Evolutionary conservation across 768 basidiomycete species (phyloP), one percentile per base, ranked within the genome.

Genomic region (Suillus lakei): DNA sequence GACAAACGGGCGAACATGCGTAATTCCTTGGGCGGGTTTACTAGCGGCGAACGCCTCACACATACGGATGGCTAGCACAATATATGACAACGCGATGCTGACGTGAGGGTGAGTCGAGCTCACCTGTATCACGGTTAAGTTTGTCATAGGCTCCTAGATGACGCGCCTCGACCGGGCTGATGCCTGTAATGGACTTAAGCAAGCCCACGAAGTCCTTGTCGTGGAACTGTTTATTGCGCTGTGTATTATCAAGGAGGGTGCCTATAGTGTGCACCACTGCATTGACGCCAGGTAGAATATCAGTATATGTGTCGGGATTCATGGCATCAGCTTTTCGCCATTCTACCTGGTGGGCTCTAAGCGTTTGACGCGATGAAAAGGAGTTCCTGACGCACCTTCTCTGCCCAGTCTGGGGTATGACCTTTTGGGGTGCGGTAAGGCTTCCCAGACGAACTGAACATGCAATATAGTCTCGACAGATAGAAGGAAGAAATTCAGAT

Each of bases 201-300:
- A 56, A 56, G 34, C 55, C 55, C 7, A 56, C 55, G 4, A 36
- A 56, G 34, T 56, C 55, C 55, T 56, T 56, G 15, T 56, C n/a
- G 15, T 56, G 34, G n/a, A 56, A 56, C 34, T 23, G 55, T 36
- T 36, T 56, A 54, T 54, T 54, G 21, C 53, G 55, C 23, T 36
- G 55, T 23, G 34, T 56, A 23, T 90, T 88, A 74, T 96, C 94
- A 41, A 99, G 81, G 56, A 99, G 86, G 18, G 91, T 93, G 55
- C 98, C 98, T 26, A 99, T 84, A 2, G 98, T 97, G 75, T 98
- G 96, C 46, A 99, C 95, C 30, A 98, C 91, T 0, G 91, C 94
- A 30, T 86, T 85, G 30, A 85, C 86, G 36, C 82, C 78, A 1
- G 88, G 82, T 55, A 98, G 83, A 30, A 96, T 79, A 61, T 88